phyloP scores from a whole-genome alignment of 106 monocot genomes.

The Cymbidium sinense region DNA sequence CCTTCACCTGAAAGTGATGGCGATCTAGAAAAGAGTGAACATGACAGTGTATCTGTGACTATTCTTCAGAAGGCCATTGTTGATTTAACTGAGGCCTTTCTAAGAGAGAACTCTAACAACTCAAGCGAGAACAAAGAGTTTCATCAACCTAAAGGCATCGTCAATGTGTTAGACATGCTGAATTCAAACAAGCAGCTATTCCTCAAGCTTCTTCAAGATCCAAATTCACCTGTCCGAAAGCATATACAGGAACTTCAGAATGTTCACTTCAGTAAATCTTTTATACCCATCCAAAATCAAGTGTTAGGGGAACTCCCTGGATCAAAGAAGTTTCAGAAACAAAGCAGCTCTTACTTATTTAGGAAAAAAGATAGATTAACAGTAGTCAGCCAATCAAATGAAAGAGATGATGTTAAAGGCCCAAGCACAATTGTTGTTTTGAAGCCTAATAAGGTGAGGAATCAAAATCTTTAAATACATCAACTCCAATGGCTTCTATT shows the following conservation, averaged over 20 bases:
- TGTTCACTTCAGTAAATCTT: neutral
- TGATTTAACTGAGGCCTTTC: conserved; percentile 19
- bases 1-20: too few relatives aligned
- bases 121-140: neutral
- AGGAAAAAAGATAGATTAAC: too few relatives aligned
- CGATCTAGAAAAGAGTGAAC: too few relatives aligned
- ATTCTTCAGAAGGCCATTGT: conserved; percentile 24
- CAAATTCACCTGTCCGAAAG: conserved; percentile 18
- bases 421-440: conserved; percentile 43
- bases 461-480: conserved; percentile 2
- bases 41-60: conserved; percentile 5
- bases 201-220: conserved; percentile 28
- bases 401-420: conserved; percentile 9
- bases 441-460: conserved; percentile 30
- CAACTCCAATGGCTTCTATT: conserved; percentile 8
- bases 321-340: conserved; percentile 7
- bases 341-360: too few relatives aligned
- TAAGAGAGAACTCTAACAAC: conserved; percentile 13
- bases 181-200: conserved; percentile 26
- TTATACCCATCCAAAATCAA: neutral
- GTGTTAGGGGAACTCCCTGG: conserved; percentile 8
- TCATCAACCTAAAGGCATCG: conserved; percentile 12
- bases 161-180: conserved; percentile 17
- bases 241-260: conserved; percentile 16
- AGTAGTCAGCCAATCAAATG: too few relatives aligned